A percentile compares a stretch with the other conserved stretches of the same genome.
Conservation (phyloP, 2,329 filamentous ascomycete genomes). For the Beauveria brongniartii region DNA sequence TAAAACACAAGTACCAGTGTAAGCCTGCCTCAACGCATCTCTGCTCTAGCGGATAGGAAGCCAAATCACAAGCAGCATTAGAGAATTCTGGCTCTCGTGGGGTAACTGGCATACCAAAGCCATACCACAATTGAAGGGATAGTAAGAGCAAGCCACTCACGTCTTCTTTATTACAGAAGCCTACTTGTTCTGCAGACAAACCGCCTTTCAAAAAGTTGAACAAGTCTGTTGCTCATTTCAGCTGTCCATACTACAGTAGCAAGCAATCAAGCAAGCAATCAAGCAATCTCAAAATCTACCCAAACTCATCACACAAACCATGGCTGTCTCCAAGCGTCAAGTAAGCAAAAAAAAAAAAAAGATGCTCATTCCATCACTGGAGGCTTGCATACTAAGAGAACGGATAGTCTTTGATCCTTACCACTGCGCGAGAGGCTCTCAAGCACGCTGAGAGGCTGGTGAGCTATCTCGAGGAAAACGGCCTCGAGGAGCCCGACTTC, state of each 20-base stretch:
- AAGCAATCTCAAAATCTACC: background rate
- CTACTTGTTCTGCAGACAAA: background rate
- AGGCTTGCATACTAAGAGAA: background rate
- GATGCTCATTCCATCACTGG: background rate
- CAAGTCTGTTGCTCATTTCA: background rate
- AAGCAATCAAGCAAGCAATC: too few relatives aligned
- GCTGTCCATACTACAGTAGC: background rate
- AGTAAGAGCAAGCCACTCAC: background rate
- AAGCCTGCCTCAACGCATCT: background rate
- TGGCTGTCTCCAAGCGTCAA: background rate
- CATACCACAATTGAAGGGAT: background rate
- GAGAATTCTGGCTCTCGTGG: background rate
- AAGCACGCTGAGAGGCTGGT: background rate
- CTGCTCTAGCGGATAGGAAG: background rate
- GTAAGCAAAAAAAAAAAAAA: background rate
- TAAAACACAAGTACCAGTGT: background rate
- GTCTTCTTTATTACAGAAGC: background rate
- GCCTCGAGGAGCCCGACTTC: slow-evolving; percentile 2
- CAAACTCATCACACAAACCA: background rate
- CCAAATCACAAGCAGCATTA: background rate
- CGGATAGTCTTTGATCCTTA: background rate
- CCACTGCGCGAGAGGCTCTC: background rate
- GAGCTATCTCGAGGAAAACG: slow-evolving; percentile 10
- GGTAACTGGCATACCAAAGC: too few relatives aligned
- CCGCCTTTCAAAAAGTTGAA: background rate